A percentile compares a stretch with the other conserved stretches of the same genome.
phyloP scores from a whole-genome alignment of 2,329 filamentous ascomycete genomes.

The Paradendryphiella salina region DNA sequence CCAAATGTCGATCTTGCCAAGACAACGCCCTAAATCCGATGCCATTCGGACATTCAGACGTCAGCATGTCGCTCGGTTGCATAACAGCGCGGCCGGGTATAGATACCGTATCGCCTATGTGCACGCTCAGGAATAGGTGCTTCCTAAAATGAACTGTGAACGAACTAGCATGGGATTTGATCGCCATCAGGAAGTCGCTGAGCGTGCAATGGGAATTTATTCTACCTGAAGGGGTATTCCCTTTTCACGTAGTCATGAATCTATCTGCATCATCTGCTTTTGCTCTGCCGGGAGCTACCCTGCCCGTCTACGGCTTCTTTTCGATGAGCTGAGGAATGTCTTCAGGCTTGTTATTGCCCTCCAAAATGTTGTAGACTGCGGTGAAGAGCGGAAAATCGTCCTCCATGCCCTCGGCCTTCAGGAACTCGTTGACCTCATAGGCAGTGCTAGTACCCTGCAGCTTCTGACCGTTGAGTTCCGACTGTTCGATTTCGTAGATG shows the following conservation, averaged over 20 bases:
- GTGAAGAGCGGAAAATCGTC: constrained; percentile 90
- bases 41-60: background rate
- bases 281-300: background rate
- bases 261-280: background rate
- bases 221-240: constrained; percentile 13
- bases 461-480: constrained; percentile 94
- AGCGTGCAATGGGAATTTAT: constrained; percentile 1
- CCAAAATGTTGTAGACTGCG: constrained; percentile 78
- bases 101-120: constrained; percentile 6
- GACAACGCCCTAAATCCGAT: constrained; percentile 3
- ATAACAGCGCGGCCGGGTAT: constrained; percentile 5
- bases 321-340: constrained; percentile 72
- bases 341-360: constrained; percentile 74
- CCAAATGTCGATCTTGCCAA: constrained; percentile 9
- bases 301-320: constrained; percentile 30
- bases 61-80: constrained; percentile 4
- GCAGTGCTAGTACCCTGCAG: constrained; percentile 93
- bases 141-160: background rate
- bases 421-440: constrained; percentile 84
- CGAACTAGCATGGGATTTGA: background rate
- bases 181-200: background rate
- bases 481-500: constrained; percentile 84
- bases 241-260: background rate
- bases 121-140: background rate
- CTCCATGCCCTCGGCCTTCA: constrained; percentile 77